phyloP scores from a whole-genome alignment of 2,329 filamentous ascomycete genomes.

The Fusarium floridanum region DNA sequence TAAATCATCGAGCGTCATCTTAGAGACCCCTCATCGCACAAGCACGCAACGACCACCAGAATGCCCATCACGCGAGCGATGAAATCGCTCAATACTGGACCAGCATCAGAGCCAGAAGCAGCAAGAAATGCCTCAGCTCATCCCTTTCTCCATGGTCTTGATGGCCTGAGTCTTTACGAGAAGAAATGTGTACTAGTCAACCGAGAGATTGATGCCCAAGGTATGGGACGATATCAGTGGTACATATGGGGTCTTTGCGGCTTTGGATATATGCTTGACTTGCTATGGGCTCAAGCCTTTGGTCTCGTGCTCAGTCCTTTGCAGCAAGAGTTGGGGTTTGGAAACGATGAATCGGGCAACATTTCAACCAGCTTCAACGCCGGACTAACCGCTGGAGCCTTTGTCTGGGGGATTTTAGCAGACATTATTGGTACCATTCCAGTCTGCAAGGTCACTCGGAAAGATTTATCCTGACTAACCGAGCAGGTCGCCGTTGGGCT shows the following conservation, averaged over 20 bases:
- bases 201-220: conserved; percentile 63
- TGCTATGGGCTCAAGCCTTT: conserved; percentile 71
- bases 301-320: conserved; percentile 66
- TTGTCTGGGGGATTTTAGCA: conserved; percentile 67
- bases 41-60: not conserved
- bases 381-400: conserved; percentile 67
- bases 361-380: conserved; percentile 68
- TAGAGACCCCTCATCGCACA: not conserved
- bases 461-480: not conserved
- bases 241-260: conserved; percentile 65
- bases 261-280: conserved; percentile 67
- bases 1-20: not conserved
- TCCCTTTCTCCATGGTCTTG: conserved; percentile 23
- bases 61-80: conserved; percentile 9
- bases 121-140: not conserved
- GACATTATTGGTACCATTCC: conserved; percentile 58
- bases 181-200: conserved; percentile 54
- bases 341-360: conserved; percentile 52
- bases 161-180: conserved; percentile 49
- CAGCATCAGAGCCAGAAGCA: conserved; percentile 3
- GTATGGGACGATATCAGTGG: conserved; percentile 68
- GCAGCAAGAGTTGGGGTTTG: conserved; percentile 69
- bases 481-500: conserved; percentile 62
- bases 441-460: not conserved
- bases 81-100: conserved; percentile 6